These are phyloP conservation scores for Carex arenaria DNA, from an alignment of 202 grass and related monocot species.

Conservation along the genomic window DNA sequence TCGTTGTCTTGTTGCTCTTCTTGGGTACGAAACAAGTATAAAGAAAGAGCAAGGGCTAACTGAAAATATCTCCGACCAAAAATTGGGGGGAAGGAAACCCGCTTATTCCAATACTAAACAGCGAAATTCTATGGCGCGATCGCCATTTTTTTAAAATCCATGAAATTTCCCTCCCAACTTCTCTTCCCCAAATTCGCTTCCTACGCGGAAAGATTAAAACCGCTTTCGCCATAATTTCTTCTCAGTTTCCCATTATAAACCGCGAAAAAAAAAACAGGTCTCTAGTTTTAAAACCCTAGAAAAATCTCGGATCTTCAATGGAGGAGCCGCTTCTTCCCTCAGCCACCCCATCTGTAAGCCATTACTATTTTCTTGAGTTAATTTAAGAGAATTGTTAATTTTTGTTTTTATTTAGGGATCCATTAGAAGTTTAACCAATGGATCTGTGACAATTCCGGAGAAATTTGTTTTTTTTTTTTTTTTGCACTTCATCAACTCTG, in stretches of 20 bases:
- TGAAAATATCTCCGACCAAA: neutral
- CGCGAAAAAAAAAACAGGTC: neutral
- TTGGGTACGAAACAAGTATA: neutral
- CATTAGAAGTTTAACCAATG: neutral
- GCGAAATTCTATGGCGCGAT: neutral
- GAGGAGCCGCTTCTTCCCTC: conserved; percentile 11
- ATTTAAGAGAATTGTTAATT: neutral
- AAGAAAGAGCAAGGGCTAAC: neutral
- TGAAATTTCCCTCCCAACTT: conserved; percentile 5
- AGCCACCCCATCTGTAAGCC: neutral
- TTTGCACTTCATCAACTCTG: neutral
- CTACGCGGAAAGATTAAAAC: neutral
- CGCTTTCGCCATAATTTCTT: neutral
- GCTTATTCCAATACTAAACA: neutral
- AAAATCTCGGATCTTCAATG: conserved; percentile 6
- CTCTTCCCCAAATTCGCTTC: neutral
- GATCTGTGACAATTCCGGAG: neutral
- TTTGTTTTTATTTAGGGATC: neutral
- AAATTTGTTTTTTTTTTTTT: neutral
- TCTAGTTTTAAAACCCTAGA: neutral
- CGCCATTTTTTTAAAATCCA: neutral
- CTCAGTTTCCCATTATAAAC: neutral
- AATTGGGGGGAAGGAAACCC: neutral
- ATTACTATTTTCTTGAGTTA: neutral
- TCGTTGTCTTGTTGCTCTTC: no score